phyloP scores from a whole-genome alignment of 768 basidiomycete species.

The Lactarius quietus region DNA sequence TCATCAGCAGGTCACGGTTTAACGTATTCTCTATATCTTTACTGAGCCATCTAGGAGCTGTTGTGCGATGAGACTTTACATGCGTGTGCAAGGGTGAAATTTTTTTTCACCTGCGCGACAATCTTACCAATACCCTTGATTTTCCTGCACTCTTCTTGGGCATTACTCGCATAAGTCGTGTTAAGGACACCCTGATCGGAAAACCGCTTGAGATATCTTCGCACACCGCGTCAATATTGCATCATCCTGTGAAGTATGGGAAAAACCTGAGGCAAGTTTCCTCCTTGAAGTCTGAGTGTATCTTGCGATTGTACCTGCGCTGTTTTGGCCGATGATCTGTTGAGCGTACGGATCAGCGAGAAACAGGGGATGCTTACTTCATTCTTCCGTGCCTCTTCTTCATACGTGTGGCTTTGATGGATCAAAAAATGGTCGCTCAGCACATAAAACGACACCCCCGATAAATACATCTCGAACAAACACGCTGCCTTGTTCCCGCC shows the following conservation, averaged over 20 bases:
- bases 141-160: conserved; percentile 24
- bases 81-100: neutral
- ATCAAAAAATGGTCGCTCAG: conserved; percentile 85
- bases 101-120: conserved; percentile 23
- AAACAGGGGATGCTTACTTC: conserved; percentile 49
- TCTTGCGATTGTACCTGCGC: conserved; percentile 71
- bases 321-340: conserved; percentile 30
- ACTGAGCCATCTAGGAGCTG: conserved; percentile 15
- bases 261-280: conserved; percentile 63
- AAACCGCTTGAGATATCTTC: conserved; percentile 24
- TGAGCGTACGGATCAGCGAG: conserved; percentile 1
- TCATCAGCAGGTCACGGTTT: conserved; percentile 4
- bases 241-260: neutral
- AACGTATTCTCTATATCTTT: conserved; percentile 8
- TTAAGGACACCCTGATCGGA: conserved; percentile 23
- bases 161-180: conserved; percentile 20
- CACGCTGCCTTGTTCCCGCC: conserved; percentile 93
- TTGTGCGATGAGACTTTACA: neutral
- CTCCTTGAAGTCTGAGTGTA: conserved; percentile 76
- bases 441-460: conserved; percentile 80
- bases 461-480: conserved; percentile 85
- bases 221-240: neutral
- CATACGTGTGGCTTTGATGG: conserved; percentile 82
- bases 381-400: conserved; percentile 64
- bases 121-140: conserved; percentile 24